Evolutionary conservation across 2,329 filamentous ascomycete species (phyloP), one percentile per base, ranked within the genome.

Genomic region (Nothophoma quercina): DNA sequence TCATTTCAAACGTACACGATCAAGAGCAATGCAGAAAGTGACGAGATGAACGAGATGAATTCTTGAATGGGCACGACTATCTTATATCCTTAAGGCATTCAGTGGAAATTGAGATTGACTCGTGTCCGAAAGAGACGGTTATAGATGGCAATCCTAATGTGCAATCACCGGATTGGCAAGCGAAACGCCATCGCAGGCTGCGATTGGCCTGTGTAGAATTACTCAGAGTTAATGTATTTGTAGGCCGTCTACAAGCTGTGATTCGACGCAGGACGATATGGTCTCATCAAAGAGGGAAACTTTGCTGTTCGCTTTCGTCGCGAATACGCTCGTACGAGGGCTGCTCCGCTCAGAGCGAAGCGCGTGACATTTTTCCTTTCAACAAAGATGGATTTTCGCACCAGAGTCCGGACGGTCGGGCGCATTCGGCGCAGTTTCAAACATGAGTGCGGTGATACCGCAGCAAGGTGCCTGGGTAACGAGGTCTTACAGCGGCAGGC

Each of bases 31-130:
- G 32, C 38, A 28, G 36, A 34, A 23, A 28, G 43, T 42, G 50
- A 41, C 16, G 26, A 22, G 3, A 7, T 5, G 15, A 13, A 7
- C 43, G 42, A 35, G 23, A 9, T 2, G 29, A 25, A 7, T 16
- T 15, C 15, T 8, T 7, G 8, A 19, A 25, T 28, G 44, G 43
- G 44, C 33, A 49, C n/a, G 51, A n/a, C n/a, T 34, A 22, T 35
- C 26, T 54, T 48, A 54, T 54, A 54, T 10, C 3, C 2, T 23
- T 9, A 21, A 38, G n/a, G 18, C 18, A 30, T 33, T 29, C 21
- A 10, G 49, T 52, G 49, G 44, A 49, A 49, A 48, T 54, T 49
- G 51, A 49, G 44, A 54, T 49, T 54, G 44, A 49, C 51, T 44
- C 38, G 50, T 43, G 48, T 53, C 18, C 36, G n/a, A 53, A 33